Evolutionary conservation across 106 monocot genomes (phyloP), one percentile per base, ranked within the genome.

Genomic region (Apostasia shenzhenica): DNA sequence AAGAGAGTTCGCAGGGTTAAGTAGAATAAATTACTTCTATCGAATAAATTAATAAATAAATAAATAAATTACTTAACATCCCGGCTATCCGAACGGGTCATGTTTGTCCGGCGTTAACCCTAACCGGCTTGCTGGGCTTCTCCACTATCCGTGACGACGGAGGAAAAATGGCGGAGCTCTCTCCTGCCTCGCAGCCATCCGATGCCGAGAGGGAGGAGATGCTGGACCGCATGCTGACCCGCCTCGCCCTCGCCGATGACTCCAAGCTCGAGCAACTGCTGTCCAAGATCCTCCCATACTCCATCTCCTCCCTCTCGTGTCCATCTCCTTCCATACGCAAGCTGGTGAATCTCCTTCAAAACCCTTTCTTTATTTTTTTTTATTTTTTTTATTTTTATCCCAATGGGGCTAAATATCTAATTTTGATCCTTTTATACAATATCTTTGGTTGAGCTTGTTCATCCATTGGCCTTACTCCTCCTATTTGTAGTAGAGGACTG

Each of bases 141-240:
- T 14, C 48, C 6, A 56, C 14, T 6, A 55, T 56, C 38, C 9
- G 48, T 6, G 26, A 26, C 4, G 63, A 63, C 3, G 39, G 6
- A 51, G 13, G n/a, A 60, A 41, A 76, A 66, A 84, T 84, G 88
- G 69, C 88, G 63, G 78, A 70, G 48, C 0, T 47, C 14, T 78
- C 88, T 48, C 6, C 77, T 0, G 44, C 81, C 13, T 11, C 77
- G 52, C 26, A 42, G 46, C 85, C 48, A 51, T 73, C 80, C 42
- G 90, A 93, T 14, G 81, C 75, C 14, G 81, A 93, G 66, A 78
- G 76, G 68, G 85, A 90, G 84, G 97, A 90, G 49, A 75, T 83
- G 75, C 85, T 99, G 14, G 97, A 99, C 68, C 76, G 92, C 56
- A 99, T 99, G 97, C 81, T 99, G 11, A 92, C 97, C 10, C 83